These are phyloP conservation scores for Arabis alpina DNA, from an alignment of 345 rosid species.

Conservation along the genomic window DNA sequence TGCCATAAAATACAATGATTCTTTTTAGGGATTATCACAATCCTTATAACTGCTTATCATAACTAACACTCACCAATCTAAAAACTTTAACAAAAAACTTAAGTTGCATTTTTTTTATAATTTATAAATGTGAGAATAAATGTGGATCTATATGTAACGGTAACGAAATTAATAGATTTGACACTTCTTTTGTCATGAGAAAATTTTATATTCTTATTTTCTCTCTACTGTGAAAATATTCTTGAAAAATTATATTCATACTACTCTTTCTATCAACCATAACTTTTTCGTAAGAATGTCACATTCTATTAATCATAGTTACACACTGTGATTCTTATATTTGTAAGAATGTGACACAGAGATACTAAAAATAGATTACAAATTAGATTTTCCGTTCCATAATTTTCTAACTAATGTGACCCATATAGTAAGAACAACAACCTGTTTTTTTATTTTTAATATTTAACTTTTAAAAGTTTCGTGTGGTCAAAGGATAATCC, in stretches of 20 bases:
- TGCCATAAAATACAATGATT: background rate
- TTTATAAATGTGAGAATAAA: too few species aligned
- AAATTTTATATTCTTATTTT: too few species aligned
- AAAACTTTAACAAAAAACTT: too few species aligned
- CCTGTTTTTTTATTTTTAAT: background rate
- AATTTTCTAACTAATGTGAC: slow-evolving; percentile 35
- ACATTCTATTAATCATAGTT: background rate
- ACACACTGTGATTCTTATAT: background rate
- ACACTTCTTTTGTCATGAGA: too few species aligned
- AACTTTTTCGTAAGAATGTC: too few species aligned
- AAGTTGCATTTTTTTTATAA: too few species aligned
- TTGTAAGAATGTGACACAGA: background rate
- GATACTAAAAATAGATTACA: slow-evolving; percentile 31
- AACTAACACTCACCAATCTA: too few species aligned
- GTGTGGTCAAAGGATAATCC: slow-evolving; percentile 13
- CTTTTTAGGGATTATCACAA: too few species aligned
- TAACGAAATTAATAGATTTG: too few species aligned
- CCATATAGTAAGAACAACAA: slow-evolving; percentile 34
- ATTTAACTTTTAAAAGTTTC: background rate
- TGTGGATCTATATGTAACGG: too few species aligned
- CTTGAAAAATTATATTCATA: background rate
- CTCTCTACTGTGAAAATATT: background rate
- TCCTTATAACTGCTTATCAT: too few species aligned
- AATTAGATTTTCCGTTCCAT: slow-evolving; percentile 34
- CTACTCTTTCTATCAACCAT: too few species aligned